Evolutionary conservation across 192 early-diverging fungal genomes (phyloP).

Genomic region (Linnemannia exigua): DNA sequence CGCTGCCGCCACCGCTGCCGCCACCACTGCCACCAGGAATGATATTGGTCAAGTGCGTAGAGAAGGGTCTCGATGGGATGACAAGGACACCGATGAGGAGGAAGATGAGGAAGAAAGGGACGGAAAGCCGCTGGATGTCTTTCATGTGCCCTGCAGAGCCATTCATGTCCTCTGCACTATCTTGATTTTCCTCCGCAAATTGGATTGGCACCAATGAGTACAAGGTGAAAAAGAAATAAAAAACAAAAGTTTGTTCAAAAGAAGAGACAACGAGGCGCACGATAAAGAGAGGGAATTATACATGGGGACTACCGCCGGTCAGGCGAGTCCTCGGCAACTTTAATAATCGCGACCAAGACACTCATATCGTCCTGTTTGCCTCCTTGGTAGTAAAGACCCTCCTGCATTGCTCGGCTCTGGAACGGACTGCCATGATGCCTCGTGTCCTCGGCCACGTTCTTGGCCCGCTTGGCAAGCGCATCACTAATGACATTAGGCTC

Average conservation of each 20-base stretch:
- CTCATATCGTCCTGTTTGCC: conserved; percentile 98
- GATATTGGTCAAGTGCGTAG: background rate
- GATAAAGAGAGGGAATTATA: background rate
- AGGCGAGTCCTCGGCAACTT: conserved; percentile 61
- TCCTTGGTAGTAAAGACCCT: conserved; percentile 94
- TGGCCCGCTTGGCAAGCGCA: conserved; percentile 83
- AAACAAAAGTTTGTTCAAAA: background rate
- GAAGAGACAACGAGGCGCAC: background rate
- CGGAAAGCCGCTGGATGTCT: background rate
- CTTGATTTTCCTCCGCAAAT: background rate
- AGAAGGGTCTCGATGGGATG: background rate
- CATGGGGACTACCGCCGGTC: conserved; percentile 31
- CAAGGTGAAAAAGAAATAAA: background rate
- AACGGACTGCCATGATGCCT: conserved; percentile 87
- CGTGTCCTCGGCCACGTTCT: conserved; percentile 84
- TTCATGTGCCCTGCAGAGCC: conserved; percentile 11
- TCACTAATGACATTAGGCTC: conserved; percentile 86
- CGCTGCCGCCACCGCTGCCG: no score
- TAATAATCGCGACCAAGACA: conserved; percentile 88
- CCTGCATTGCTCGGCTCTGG: conserved; percentile 92
- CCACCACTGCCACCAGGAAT: no score
- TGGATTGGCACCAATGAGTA: conserved; percentile 42
- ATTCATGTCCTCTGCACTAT: conserved; percentile 14
- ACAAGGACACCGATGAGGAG: background rate
- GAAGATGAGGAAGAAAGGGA: background rate